These are phyloP conservation scores for Fraxinus albicans DNA, from an alignment of 305 asterid genomes.

Conservation along the genomic window DNA sequence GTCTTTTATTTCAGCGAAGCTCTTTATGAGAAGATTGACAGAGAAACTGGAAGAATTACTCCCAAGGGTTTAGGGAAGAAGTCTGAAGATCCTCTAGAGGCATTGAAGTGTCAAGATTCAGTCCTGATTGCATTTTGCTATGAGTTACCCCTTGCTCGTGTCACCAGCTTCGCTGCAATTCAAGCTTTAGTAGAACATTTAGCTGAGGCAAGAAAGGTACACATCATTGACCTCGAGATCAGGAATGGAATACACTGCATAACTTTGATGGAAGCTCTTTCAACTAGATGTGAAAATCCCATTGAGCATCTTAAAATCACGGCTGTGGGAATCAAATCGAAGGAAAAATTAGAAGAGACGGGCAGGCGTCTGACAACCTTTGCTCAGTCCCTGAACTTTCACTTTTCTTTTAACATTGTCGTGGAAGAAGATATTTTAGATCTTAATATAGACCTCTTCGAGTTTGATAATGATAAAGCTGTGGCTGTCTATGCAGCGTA, in stretches of 20 bases:
- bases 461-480: conserved; percentile 16
- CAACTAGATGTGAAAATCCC: conserved; percentile 9
- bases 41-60: conserved; percentile 23
- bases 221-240: conserved; percentile 35
- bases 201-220: conserved; percentile 27
- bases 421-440: conserved; percentile 25
- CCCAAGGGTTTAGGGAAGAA: conserved; percentile 8
- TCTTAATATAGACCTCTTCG: neutral
- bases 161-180: conserved; percentile 28
- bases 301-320: conserved; percentile 23
- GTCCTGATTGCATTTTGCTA: conserved; percentile 23
- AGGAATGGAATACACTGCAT: conserved; percentile 29
- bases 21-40: conserved; percentile 35
- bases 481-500: conserved; percentile 22
- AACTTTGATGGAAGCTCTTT: conserved; percentile 34
- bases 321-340: conserved; percentile 20
- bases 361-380: conserved; percentile 16
- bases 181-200: conserved; percentile 36
- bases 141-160: conserved; percentile 16
- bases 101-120: neutral
- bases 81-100: conserved; percentile 3
- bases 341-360: conserved; percentile 20
- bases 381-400: conserved; percentile 27
- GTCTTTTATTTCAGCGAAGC: conserved; percentile 37
- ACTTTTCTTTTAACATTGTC: conserved; percentile 19